Evolutionary conservation across 345 rosid species (phyloP), one percentile per base, ranked within the genome.

Genomic region (Theobroma cacao): DNA sequence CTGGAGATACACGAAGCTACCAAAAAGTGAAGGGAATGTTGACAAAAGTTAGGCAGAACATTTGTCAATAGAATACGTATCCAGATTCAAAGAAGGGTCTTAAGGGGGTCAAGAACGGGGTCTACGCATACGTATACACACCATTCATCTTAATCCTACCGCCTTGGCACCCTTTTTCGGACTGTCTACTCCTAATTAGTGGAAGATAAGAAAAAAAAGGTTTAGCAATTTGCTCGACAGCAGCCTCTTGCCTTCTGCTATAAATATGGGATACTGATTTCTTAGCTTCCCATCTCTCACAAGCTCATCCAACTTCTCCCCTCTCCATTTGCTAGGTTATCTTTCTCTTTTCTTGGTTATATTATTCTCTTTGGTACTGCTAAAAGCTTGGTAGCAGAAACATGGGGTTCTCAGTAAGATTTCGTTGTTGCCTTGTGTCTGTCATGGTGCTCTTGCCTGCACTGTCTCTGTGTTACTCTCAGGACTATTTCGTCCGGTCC

Each of bases 401-500:
- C 50, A 83, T 85, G 88, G 84, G 77, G 0, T 75, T 73, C 40
- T 50, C 77, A 43, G 59, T 68, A 36, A 76, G 56, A 36, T 47
- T 75, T 53, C 70, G 55, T 30, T 77, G 1, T 34, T 74, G 30
- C 74, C 55, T 81, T 55, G 47, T 84, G 18, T 60, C 64, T 74
- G 81, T 76, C 56, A 18, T 83, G 55, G 12, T 86, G 76, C 76
- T 91, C 26, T 78, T 87, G 66, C 92, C 92, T 61, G 86, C 80
- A 48, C 55, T 84, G n/a, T n/a, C n/a, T n/a, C n/a, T n/a, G 65
- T 80, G 84, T 67, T 68, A 75, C 78, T 85, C 84, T 72, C 87
- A 87, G 43, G 74, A 77, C 13, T 84, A 80, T 11, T 92, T 84
- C 75, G 85, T 77, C 2, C 18, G 9, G 81, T 92, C 97, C 2